Percentiles rank a stretch among this genome's conserved stretches.
phyloP scores from a whole-genome alignment of 768 basidiomycete species.

The Candolleomyces eurysporus region DNA sequence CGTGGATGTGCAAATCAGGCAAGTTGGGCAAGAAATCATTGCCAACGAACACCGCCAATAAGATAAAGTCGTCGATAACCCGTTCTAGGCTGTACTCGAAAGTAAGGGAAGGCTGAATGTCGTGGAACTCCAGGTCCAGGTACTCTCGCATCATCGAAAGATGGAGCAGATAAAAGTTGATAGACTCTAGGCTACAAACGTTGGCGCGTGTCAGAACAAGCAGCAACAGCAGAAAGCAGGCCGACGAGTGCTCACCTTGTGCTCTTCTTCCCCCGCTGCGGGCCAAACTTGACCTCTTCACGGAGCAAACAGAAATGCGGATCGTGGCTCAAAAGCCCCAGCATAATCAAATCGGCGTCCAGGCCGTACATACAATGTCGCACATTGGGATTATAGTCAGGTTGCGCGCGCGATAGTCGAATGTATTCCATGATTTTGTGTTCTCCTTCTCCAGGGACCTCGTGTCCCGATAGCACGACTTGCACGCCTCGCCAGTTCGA shows the following conservation, averaged over 20 bases:
- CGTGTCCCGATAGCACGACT: conserved; percentile 94
- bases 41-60: conserved; percentile 95
- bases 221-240: background rate
- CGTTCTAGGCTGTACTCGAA: conserved; percentile 91
- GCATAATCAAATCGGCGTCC: conserved; percentile 98
- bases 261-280: conserved; percentile 69
- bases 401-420: conserved; percentile 89
- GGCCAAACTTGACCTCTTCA: conserved; percentile 98
- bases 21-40: conserved; percentile 97
- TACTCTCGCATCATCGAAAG: conserved; percentile 95
- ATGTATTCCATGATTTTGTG: conserved; percentile 99
- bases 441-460: conserved; percentile 98
- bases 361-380: conserved; percentile 98
- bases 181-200: conserved; percentile 60
- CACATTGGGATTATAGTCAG: conserved; percentile 93
- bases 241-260: conserved; percentile 37
- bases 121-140: conserved; percentile 90
- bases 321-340: conserved; percentile 94
- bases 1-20: conserved; percentile 96
- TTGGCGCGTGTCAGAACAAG: background rate
- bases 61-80: conserved; percentile 96
- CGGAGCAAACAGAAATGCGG: conserved; percentile 97
- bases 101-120: conserved; percentile 60
- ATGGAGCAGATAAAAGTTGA: conserved; percentile 94
- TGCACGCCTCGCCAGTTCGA: conserved; percentile 91